Percentiles rank a stretch among this genome's conserved stretches.
Evolutionary conservation across 306 rosid species (phyloP).

Genomic region (Malus domestica): ASM211411v1 NC_041802.1:11170501-11171000

Average conservation of each 20-base stretch:
- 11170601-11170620: no score
- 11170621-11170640: no score
- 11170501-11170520: no score
- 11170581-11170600: no score
- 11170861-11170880: slow-evolving; percentile 49
- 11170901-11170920: background rate
- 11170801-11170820: slow-evolving; percentile 18
- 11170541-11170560: no score
- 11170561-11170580: no score
- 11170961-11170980: background rate
- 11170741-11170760: background rate
- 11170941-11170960: background rate
- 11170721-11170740: slow-evolving; percentile 17
- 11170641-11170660: background rate
- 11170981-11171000: background rate
- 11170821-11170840: slow-evolving; percentile 28
- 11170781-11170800: background rate
- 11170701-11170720: background rate
- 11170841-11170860: slow-evolving; percentile 35
- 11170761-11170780: background rate
- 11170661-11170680: background rate
- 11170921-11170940: slow-evolving; percentile 17
- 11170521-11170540: no score
- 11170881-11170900: slow-evolving; percentile 35
- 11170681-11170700: no score